A percentile compares a stretch with the other conserved stretches of the same genome.
phyloP scores from a whole-genome alignment of 2,329 filamentous ascomycete genomes.

The Emydomyces testavorans region DNA sequence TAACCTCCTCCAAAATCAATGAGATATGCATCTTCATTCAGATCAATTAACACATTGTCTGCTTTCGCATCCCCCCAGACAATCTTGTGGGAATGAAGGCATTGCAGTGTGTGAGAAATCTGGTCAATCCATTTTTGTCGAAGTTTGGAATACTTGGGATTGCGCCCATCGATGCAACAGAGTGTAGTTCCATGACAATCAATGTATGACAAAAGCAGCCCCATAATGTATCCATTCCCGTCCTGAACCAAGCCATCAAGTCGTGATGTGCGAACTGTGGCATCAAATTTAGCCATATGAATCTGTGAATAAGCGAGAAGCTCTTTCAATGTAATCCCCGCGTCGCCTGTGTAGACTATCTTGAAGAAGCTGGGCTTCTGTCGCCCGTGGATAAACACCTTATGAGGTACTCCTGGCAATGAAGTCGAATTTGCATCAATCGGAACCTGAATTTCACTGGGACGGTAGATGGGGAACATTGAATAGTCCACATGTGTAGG shows the following conservation, averaged over 20 bases:
- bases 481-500: constrained; percentile 14
- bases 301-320: constrained; percentile 11
- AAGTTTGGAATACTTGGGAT: neutral
- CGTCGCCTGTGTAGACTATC: constrained; percentile 15
- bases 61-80: constrained; percentile 11
- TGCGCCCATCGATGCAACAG: neutral
- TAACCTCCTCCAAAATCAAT: constrained; percentile 12
- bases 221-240: neutral
- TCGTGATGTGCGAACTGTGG: constrained; percentile 13
- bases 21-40: neutral
- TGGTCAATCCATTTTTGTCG: constrained; percentile 6
- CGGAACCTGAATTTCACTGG: constrained; percentile 14
- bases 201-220: constrained; percentile 2
- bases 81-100: constrained; percentile 1
- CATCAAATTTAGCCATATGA: constrained; percentile 11
- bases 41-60: constrained; percentile 5
- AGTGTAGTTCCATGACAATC: neutral
- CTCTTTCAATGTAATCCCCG: constrained; percentile 9
- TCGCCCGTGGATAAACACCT: constrained; percentile 14
- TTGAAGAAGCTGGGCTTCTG: constrained; percentile 17
- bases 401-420: constrained; percentile 16
- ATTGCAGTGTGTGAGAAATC: neutral
- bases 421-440: constrained; percentile 11
- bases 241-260: constrained; percentile 10
- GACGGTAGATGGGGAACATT: constrained; percentile 14